These are phyloP conservation scores for Russula vinacea DNA, from an alignment of 768 basidiomycete genomes.

Conservation along the genomic window DNA sequence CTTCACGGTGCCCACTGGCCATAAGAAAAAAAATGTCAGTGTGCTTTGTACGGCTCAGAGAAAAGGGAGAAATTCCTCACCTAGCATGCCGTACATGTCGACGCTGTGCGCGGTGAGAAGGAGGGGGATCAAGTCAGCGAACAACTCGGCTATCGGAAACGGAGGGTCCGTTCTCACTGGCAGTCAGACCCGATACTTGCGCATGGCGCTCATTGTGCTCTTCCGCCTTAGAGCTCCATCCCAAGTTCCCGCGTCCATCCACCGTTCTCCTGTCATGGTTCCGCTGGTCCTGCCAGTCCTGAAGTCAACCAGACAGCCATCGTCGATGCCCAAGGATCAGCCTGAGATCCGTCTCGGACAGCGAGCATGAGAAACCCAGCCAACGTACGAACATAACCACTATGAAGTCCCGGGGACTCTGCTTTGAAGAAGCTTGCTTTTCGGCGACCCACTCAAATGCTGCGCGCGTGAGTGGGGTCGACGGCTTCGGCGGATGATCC, in stretches of 20 bases:
- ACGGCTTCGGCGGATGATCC: constrained; percentile 36
- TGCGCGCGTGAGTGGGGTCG: constrained; percentile 37
- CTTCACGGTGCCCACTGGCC: constrained; percentile 60
- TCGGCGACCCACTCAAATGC: constrained; percentile 35
- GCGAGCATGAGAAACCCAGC: no score
- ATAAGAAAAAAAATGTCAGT: not conserved
- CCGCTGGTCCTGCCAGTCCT: constrained; percentile 45
- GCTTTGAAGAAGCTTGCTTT: constrained; percentile 21
- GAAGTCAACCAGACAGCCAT: no score
- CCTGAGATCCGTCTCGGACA: no score
- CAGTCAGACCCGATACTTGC: constrained; percentile 33
- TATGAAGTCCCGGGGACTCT: constrained; percentile 41
- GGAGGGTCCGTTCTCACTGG: not conserved
- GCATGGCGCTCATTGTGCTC: constrained; percentile 44
- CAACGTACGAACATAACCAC: constrained; percentile 49
- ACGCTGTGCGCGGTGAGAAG: constrained; percentile 32
- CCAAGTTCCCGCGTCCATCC: constrained; percentile 40
- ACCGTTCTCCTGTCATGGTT: constrained; percentile 49
- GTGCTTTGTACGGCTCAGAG: not conserved
- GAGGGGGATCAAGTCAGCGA: constrained; percentile 27
- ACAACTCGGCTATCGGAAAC: not conserved
- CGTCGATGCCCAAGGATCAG: no score
- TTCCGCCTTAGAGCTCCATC: constrained; percentile 37
- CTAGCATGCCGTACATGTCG: constrained; percentile 50
- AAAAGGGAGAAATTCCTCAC: constrained; percentile 33